These are phyloP conservation scores for Boletus pseudopeckii DNA, from an alignment of 768 basidiomycete species.

Conservation along the genomic window DNA sequence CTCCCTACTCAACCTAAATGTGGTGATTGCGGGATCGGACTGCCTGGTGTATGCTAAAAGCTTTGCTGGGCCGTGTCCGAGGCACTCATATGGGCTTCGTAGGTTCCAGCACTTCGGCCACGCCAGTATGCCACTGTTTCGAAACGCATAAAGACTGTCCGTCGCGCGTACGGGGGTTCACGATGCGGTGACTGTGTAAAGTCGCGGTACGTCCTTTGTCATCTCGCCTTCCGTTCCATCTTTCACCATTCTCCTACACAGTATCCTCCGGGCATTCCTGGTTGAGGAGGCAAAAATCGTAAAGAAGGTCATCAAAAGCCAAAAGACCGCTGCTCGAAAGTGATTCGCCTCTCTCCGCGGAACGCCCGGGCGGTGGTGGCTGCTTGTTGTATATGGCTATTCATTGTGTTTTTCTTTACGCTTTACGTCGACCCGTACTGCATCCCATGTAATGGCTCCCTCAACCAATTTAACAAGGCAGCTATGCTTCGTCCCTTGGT, in stretches of 20 bases:
- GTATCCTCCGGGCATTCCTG: constrained; percentile 96
- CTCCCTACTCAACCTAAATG: constrained; percentile 89
- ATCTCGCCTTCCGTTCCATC: neutral
- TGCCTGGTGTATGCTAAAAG: constrained; percentile 80
- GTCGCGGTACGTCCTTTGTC: constrained; percentile 65
- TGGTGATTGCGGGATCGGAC: constrained; percentile 94
- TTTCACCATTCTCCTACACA: constrained; percentile 29
- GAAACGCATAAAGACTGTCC: constrained; percentile 96
- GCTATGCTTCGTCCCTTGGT: neutral
- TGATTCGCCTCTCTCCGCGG: constrained; percentile 13
- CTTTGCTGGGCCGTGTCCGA: neutral
- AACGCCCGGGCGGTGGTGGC: neutral
- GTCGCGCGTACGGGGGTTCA: constrained; percentile 95
- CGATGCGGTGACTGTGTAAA: constrained; percentile 95
- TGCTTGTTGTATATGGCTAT: constrained; percentile 11
- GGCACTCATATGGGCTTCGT: constrained; percentile 3
- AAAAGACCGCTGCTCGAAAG: constrained; percentile 33
- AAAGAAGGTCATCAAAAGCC: constrained; percentile 98
- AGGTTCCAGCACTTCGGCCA: constrained; percentile 95
- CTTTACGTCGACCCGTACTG: constrained; percentile 10
- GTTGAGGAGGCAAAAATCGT: constrained; percentile 99
- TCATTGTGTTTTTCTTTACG: constrained; percentile 8
- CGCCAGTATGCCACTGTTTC: constrained; percentile 94
- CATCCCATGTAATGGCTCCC: constrained; percentile 22
- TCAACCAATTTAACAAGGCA: constrained; percentile 10